Conservation (phyloP, 2,329 filamentous ascomycete species). For the Nectriaceae sp. region DNA sequence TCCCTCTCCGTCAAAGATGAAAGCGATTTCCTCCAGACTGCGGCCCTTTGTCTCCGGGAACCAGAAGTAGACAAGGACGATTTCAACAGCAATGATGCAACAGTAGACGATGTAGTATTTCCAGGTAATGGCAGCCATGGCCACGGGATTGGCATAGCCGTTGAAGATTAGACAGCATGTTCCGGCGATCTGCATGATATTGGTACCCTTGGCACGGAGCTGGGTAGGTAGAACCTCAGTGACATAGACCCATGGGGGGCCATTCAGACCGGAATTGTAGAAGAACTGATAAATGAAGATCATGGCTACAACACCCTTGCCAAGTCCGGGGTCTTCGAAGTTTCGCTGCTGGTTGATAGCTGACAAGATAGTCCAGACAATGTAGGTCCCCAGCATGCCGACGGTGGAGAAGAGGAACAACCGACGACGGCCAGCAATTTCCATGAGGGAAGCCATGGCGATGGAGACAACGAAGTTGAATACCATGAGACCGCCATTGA, state of each 20-base stretch:
- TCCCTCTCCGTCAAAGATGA: slow-evolving; percentile 16
- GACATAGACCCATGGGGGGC: slow-evolving; percentile 14
- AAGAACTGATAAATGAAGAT: slow-evolving; percentile 14
- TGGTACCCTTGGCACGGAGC: slow-evolving; percentile 14
- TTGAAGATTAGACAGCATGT: slow-evolving; percentile 10
- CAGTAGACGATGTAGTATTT: slow-evolving; percentile 19
- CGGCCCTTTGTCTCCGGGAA: slow-evolving; percentile 19
- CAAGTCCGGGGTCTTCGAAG: too few species aligned
- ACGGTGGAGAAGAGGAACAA: slow-evolving; percentile 11
- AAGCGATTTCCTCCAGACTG: slow-evolving; percentile 15
- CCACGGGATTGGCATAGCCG: slow-evolving; percentile 16
- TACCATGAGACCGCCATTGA: slow-evolving; percentile 32
- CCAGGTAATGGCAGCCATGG: slow-evolving; percentile 13
- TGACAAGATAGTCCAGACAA: slow-evolving; percentile 30
- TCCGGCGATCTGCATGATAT: slow-evolving; percentile 8
- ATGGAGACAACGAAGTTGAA: slow-evolving; percentile 34
- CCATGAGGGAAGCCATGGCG: slow-evolving; percentile 31
- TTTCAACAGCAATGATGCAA: slow-evolving; percentile 8
- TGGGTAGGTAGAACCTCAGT: slow-evolving; percentile 27
- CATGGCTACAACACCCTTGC: neutral
- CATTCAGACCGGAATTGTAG: slow-evolving; percentile 17
- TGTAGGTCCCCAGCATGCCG: slow-evolving; percentile 11
- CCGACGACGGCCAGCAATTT: slow-evolving; percentile 9
- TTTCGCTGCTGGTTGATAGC: slow-evolving; percentile 7
- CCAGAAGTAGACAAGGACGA: slow-evolving; percentile 11